Evolutionary conservation across 169 alveolate genomes (phyloP), one percentile per base, ranked within the genome.

Genomic region (Plasmodium knowlesi): DNA sequence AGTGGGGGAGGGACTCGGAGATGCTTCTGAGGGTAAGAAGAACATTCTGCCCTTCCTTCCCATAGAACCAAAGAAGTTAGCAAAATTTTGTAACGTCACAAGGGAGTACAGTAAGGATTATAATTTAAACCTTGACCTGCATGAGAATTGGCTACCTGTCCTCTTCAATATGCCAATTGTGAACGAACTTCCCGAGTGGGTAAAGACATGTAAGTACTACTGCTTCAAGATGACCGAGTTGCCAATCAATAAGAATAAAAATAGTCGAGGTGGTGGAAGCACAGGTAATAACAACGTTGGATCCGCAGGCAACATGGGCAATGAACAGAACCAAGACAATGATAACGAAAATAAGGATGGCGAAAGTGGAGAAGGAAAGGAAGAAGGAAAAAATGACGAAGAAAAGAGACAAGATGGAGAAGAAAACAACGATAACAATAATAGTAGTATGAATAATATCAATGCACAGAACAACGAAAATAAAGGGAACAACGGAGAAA

Each of bases 1-100:
- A 53, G 12, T 30, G 22, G 5, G 22, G 41, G 80, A 82, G 39
- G 90, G 83, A 9, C 19, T 34, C 0, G 37, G 28, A 32, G 72
- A 70, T 3, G 41, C 16, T 34, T 3, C 46, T 83, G 10, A 43
- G 2, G 72, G 28, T 3, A 89, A 81, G 37, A 89, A 57, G 50
- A 5, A 37, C 30, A n/a, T 67, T 50, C 57, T 74, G 22, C 93
- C 96, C 25, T 94, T 94, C 71, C 78, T 94, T 30, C 82, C 92
- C 25, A 83, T 94, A 34, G 95, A 94, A 54, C 88, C 93, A 30
- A 91, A 92, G 50, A 94, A 92, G 76, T 82, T 94, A 86, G 96
- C 96, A 25, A 94, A 46, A 72, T 94, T 94, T 86, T 94, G 96
- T 71, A 76, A 83, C 78, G 19, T 94, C 6, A 9, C 22, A 37